Evolutionary conservation across 2,329 filamentous ascomycete species (phyloP), one percentile per base, ranked within the genome.

Genomic region (Alternaria sp.): DNA sequence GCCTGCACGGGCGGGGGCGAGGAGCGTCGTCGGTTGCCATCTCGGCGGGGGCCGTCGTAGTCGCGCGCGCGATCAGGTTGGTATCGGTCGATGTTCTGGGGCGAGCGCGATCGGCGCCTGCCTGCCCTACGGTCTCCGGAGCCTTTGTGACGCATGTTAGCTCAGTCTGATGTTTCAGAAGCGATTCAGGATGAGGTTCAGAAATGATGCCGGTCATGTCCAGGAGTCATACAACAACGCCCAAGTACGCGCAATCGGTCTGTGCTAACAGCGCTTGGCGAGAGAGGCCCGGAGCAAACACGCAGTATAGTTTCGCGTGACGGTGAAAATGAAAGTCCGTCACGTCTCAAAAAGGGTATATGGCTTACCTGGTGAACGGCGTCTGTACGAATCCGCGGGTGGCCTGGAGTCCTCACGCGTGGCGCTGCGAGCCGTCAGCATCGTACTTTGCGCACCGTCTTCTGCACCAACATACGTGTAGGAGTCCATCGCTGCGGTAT

Each of bases 41-140:
- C 89, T 57, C 89, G 86, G 21, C 69, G 67, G 46, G 87, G 84
- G 54, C 84, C 84, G 72, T 91, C 90, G 57, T 93, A 91, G 67
- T 93, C 91, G 70, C 92, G 86, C 21, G 81, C 80, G 30, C 91
- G 88, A 53, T 90, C 86, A 21, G 91, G 91, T 73, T 94, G 91
- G 75, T 95, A 95, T 60, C 92, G 86, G 74, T 95, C 92, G 62
- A 93, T 88, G 13, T 87, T 83, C 19, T 83, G 82, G 4, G 91
- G 92, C 1, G 92, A 95, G 58, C 92, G 89, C 30, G 91, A 93
- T 67, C 90, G 90, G 53, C 80, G 79, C 57, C 83, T 78, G 53
- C 70, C 64, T 44, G 72, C 65, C 56, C 77, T 72, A 40, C 76
- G 77, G 44, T 78, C 77, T 56, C 70, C 75, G 21, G 74, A 62